Evolutionary conservation across 1,284 basidiomycete species (phyloP).

Genomic region (Cutaneotrichosporon daszewskae): DNA sequence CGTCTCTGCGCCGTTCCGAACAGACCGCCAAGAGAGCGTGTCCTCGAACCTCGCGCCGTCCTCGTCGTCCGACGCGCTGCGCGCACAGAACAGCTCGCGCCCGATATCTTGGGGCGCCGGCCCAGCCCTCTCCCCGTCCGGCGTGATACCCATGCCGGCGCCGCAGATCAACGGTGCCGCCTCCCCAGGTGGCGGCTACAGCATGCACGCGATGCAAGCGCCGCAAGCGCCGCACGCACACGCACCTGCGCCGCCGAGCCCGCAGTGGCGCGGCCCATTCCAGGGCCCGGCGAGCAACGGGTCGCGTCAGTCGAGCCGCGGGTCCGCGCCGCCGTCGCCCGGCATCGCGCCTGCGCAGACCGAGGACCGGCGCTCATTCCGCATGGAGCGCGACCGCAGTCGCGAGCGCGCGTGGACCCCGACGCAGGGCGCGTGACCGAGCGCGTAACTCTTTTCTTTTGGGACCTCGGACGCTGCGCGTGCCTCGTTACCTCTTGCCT

Average conservation of each 20-base stretch:
- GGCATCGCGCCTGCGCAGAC: conserved; percentile 16
- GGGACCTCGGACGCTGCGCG: too few relatives aligned
- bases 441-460: too few relatives aligned
- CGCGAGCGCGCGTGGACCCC: conserved; percentile 38
- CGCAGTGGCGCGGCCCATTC: conserved; percentile 36
- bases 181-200: neutral
- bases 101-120: conserved; percentile 6
- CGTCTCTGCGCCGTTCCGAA: neutral
- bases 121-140: neutral
- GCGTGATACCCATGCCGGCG: conserved; percentile 11
- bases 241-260: conserved; percentile 8
- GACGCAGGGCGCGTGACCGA: too few relatives aligned
- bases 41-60: too few relatives aligned
- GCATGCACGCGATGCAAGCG: conserved; percentile 1
- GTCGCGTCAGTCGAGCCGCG: conserved; percentile 46
- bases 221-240: conserved; percentile 1
- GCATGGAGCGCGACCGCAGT: conserved; percentile 36
- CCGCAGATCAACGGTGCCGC: conserved; percentile 12
- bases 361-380: conserved; percentile 25
- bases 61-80: too few relatives aligned
- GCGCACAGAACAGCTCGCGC: neutral
- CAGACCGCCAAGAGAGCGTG: too few relatives aligned
- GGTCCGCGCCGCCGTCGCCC: conserved; percentile 38
- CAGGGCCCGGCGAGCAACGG: conserved; percentile 36
- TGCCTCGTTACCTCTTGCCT: too few relatives aligned